Conservation (phyloP, 1,139 yeast species). For the Pichia cactophila region DNA sequence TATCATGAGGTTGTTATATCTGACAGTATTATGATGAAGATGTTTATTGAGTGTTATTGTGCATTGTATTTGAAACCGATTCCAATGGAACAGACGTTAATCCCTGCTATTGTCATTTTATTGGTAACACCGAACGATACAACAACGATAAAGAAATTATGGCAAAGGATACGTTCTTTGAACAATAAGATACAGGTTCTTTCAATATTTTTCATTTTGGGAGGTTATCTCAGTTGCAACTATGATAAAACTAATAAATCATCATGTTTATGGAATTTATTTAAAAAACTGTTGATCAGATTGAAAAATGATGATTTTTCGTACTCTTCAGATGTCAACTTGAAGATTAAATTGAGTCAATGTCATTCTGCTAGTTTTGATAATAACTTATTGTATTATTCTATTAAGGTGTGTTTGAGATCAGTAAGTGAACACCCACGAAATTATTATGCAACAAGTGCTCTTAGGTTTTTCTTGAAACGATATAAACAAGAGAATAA, state of each 20-base stretch:
- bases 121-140: slow-evolving; percentile 31
- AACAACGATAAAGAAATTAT: slow-evolving; percentile 28
- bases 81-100: neutral
- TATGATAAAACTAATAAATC: slow-evolving; percentile 37
- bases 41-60: slow-evolving; percentile 18
- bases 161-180: neutral
- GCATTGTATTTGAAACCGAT: slow-evolving; percentile 5
- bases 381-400: neutral
- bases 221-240: slow-evolving; percentile 28
- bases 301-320: neutral
- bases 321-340: neutral
- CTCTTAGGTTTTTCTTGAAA: slow-evolving; percentile 31
- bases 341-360: neutral
- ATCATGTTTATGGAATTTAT: slow-evolving; percentile 34
- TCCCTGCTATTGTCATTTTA: neutral
- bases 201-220: neutral
- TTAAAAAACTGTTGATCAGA: slow-evolving; percentile 25
- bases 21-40: slow-evolving; percentile 10
- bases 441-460: slow-evolving; percentile 40
- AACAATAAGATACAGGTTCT: neutral
- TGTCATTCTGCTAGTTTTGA: neutral
- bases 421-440: slow-evolving; percentile 35
- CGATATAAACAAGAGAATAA: neutral
- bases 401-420: slow-evolving; percentile 4
- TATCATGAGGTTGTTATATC: slow-evolving; percentile 16